phyloP scores from a whole-genome alignment of 345 rosid genomes.

The Odontarrhena argentea region DNA sequence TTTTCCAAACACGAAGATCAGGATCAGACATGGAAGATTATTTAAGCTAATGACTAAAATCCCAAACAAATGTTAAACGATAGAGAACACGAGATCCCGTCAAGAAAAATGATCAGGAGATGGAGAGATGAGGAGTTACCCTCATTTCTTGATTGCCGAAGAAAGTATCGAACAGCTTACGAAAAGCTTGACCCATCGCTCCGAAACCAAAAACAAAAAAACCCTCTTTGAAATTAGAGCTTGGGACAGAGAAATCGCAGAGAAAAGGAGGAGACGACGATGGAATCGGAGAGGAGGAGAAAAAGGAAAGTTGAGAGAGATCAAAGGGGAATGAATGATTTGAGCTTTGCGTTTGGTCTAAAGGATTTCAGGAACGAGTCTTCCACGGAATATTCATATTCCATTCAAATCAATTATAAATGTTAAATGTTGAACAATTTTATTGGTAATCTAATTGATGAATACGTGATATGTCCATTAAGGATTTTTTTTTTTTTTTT shows the following conservation, averaged over 20 bases:
- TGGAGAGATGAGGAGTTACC: constrained; percentile 45
- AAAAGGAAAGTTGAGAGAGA: not conserved
- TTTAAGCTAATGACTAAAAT: constrained; percentile 5
- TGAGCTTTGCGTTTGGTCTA: constrained; percentile 17
- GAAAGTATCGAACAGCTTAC: constrained; percentile 85
- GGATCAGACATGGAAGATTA: constrained; percentile 14
- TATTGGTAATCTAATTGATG: too few relatives aligned
- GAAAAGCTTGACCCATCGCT: constrained; percentile 86
- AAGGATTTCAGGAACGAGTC: constrained; percentile 25
- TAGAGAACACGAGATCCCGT: not conserved
- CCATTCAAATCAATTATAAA: not conserved
- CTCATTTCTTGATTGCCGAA: constrained; percentile 95
- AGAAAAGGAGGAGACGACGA: too few relatives aligned
- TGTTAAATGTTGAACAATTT: too few relatives aligned
- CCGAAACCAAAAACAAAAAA: not conserved
- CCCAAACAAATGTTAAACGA: not conserved
- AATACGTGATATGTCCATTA: too few relatives aligned
- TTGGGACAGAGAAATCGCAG: not conserved
- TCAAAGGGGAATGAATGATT: not conserved
- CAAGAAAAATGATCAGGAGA: constrained; percentile 3
- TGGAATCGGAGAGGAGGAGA: too few relatives aligned
- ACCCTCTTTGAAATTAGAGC: not conserved
- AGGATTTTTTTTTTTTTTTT: too few relatives aligned
- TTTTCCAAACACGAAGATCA: not conserved
- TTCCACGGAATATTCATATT: constrained; percentile 30